Base-by-base conservation (phyloP, 2,329 filamentous ascomycete species). In the Geoglossum cookeanum region DNA sequence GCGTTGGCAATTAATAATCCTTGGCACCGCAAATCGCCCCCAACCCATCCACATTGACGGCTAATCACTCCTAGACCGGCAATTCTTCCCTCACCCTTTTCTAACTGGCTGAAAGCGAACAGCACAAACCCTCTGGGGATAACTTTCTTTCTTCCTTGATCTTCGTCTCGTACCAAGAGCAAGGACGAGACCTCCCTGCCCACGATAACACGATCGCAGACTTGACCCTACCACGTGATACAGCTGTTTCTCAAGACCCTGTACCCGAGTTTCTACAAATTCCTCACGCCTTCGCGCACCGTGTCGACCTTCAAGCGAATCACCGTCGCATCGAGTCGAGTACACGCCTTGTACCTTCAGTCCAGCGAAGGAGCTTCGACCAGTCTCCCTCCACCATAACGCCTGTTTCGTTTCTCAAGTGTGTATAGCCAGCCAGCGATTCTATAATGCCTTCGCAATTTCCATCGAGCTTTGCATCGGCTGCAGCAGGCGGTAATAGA, bases 401-500 rank as follows among this genome's bases (percentile, higher is more conserved):
- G 7, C 27, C 32, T n/a, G 11, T 52, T 52, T 33, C 32, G 32
- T n/a, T 52, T 52, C 32, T 11, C 48, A 13, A 52, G 48, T 33
- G 22, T 32, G 13, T 33, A 52, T 22, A 52, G 48, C 48, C 48
- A 52, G 48, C 48, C 48, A 52, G 48, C 48, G 29, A 52, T n/a
- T 39, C 35, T 11, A 35, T 15, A 44, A 78, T 88, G 84, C 79
- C 84, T 74, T 80, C 82, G 69, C 83, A 85, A 74, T 78, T 88
- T 70, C 82, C 84, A 65, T 87, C 85, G 65, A 89, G 84, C 76
- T 90, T 90, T 73, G 85, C 85, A 69, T 88, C 85, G 68, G 85
- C 85, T 65, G 85, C 85, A 64, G 85, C 85, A 68, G 85, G 85
- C 70, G 84, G 87, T 70, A 82, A 77, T 65, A 73, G 70, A 75